phyloP scores from a whole-genome alignment of 768 basidiomycete species.

The Sarcodon sp. region DNA sequence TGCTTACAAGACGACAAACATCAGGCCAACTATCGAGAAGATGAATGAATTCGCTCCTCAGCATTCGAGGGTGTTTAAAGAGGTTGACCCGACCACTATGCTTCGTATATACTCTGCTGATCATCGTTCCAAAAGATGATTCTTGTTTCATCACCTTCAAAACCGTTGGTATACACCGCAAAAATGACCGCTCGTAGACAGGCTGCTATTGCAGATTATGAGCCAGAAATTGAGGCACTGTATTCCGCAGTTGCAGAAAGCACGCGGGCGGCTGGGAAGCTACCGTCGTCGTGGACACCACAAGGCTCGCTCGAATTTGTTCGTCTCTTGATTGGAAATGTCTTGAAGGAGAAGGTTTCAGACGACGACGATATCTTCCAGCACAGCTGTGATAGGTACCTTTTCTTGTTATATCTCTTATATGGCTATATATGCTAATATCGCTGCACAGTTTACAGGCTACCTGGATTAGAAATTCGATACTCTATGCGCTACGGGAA shows the following conservation, averaged over 20 bases:
- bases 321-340: slow-evolving; percentile 17
- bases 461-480: slow-evolving; percentile 19
- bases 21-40: slow-evolving; percentile 16
- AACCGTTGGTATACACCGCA: slow-evolving; percentile 29
- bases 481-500: slow-evolving; percentile 15
- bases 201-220: slow-evolving; percentile 22
- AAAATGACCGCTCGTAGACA: slow-evolving; percentile 27
- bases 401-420: background rate
- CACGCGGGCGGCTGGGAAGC: slow-evolving; percentile 14
- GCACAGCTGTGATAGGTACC: slow-evolving; percentile 24
- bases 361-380: slow-evolving; percentile 21
- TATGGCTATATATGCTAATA: background rate
- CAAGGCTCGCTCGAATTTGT: slow-evolving; percentile 17
- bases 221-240: slow-evolving; percentile 23
- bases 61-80: slow-evolving; percentile 18
- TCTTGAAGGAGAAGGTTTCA: slow-evolving; percentile 13
- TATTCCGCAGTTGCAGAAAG: slow-evolving; percentile 20
- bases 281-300: slow-evolving; percentile 15
- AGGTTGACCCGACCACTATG: slow-evolving; percentile 3
- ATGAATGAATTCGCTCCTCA: slow-evolving; percentile 13
- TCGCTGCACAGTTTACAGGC: slow-evolving; percentile 14
- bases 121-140: slow-evolving; percentile 23
- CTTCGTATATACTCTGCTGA: background rate
- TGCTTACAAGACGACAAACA: slow-evolving; percentile 10
- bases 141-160: slow-evolving; percentile 21